Conservation (phyloP, 2,329 filamentous ascomycete species). For the Exophiala sp. region DNA sequence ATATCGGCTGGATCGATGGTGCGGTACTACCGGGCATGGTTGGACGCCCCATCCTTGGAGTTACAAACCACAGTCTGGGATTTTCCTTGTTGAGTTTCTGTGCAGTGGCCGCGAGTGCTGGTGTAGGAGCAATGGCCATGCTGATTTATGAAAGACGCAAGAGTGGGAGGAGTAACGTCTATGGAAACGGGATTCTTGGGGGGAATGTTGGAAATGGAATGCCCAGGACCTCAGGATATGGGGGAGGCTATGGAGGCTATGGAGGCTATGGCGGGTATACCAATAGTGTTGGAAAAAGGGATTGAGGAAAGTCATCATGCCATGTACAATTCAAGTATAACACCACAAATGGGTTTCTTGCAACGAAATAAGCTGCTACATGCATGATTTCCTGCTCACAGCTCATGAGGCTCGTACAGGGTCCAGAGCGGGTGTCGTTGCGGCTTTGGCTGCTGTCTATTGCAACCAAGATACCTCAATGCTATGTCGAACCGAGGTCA, state of each 20-base stretch:
- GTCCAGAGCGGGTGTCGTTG: no score
- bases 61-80: conserved; percentile 28
- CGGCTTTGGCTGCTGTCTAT: no score
- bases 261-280: conserved; percentile 28
- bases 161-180: conserved; percentile 24
- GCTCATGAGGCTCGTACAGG: no score
- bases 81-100: conserved; percentile 29
- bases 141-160: conserved; percentile 28
- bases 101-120: conserved; percentile 27
- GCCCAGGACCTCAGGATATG: conserved; percentile 25
- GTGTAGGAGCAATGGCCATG: conserved; percentile 28
- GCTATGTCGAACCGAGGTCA: no score
- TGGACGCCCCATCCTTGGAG: conserved; percentile 23
- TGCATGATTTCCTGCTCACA: no score
- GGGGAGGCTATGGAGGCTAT: conserved; percentile 3
- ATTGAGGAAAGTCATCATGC: conserved; percentile 13
- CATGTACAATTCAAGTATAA: not conserved
- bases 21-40: conserved; percentile 31
- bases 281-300: conserved; percentile 25
- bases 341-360: no score
- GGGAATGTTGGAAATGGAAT: conserved; percentile 23
- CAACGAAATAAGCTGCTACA: no score
- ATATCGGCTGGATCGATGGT: conserved; percentile 67
- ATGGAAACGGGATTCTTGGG: conserved; percentile 25
- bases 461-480: no score